Evolutionary conservation across 1,284 basidiomycete species (phyloP).

Genomic region (Leccinum colubrinum): DNA sequence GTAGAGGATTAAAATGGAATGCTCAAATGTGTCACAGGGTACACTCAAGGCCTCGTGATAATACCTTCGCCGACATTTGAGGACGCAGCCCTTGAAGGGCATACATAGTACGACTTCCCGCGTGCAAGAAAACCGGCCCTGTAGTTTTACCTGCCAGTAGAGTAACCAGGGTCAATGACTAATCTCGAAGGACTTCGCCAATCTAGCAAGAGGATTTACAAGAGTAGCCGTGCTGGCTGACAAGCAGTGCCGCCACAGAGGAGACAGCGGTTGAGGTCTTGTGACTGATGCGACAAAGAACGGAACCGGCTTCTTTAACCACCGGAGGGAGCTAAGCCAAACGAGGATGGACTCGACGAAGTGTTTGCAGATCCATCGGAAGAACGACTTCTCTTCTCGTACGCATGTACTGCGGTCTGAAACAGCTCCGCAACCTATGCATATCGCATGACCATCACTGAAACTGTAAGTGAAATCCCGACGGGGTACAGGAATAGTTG

Average conservation of each 20-base stretch:
- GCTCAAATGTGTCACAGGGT: background rate
- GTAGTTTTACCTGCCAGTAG: background rate
- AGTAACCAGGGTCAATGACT: slow-evolving; percentile 3
- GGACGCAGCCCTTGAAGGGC: background rate
- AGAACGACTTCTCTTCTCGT: background rate
- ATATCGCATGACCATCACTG: background rate
- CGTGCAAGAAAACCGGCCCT: background rate
- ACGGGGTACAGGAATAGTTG: background rate
- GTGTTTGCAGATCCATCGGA: background rate
- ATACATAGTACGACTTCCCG: background rate
- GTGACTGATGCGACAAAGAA: background rate
- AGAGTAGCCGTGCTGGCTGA: background rate
- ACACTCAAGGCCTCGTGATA: background rate
- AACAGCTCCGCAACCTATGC: background rate
- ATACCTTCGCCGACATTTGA: background rate
- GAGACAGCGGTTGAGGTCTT: background rate
- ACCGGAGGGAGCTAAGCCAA: background rate
- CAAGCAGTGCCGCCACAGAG: background rate
- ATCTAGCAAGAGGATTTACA: background rate
- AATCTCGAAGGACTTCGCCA: background rate
- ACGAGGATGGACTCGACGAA: background rate
- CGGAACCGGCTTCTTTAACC: background rate
- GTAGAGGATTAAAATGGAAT: background rate
- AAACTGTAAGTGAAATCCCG: background rate
- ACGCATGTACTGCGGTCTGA: background rate